These are phyloP conservation scores for Xerocomus brunneocitrinus DNA, from an alignment of 768 basidiomycete species.

Conservation along the genomic window DNA sequence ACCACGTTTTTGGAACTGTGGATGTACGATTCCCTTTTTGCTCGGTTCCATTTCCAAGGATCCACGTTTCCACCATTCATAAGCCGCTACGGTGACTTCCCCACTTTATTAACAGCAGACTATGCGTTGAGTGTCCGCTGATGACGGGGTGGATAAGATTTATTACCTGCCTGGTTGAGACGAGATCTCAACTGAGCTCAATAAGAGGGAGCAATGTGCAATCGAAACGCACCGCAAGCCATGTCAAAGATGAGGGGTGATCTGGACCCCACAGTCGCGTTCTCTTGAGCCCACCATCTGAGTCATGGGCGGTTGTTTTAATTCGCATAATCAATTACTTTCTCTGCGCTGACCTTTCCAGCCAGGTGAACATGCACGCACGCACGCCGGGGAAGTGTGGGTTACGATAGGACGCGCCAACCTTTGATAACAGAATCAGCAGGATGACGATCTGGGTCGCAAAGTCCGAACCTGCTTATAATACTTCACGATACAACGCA, in stretches of 20 bases:
- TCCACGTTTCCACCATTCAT: constrained; percentile 55
- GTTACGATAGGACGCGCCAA: constrained; percentile 66
- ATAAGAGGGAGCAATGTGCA: background rate
- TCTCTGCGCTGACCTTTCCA: constrained; percentile 39
- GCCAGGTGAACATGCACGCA: constrained; percentile 48
- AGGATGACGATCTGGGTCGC: too few relatives aligned
- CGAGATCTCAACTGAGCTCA: background rate
- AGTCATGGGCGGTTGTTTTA: constrained; percentile 11
- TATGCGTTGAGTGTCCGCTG: constrained; percentile 16
- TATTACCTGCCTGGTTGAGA: constrained; percentile 21
- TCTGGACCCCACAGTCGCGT: constrained; percentile 5
- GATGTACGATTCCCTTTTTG: constrained; percentile 1
- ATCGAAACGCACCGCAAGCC: constrained; percentile 24
- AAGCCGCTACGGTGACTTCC: constrained; percentile 55
- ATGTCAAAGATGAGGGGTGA: constrained; percentile 26
- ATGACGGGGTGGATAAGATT: constrained; percentile 7
- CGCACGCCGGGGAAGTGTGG: constrained; percentile 67
- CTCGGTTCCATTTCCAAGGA: constrained; percentile 20
- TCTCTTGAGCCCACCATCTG: constrained; percentile 26
- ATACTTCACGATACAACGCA: constrained; percentile 14
- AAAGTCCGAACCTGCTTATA: constrained; percentile 24
- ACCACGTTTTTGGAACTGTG: background rate
- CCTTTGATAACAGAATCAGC: constrained; percentile 26
- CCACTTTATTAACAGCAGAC: constrained; percentile 38
- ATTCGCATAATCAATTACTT: background rate